Evolutionary conservation across 176 grass and related monocot species (phyloP), one percentile per base, ranked within the genome.

Genomic region (Musa acuminata): DNA sequence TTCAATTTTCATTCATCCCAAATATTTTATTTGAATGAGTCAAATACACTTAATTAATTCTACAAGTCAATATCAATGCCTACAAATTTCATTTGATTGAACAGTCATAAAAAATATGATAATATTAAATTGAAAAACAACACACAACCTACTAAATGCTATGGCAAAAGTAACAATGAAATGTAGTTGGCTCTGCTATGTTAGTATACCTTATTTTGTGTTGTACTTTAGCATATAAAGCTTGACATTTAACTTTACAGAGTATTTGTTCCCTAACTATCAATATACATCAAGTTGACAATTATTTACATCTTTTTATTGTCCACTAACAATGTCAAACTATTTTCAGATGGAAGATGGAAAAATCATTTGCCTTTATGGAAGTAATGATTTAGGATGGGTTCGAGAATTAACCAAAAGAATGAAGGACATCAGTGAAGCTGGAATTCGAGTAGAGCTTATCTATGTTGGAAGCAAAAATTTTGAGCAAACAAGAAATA

Each of bases 291-390:
- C 50, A 27, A 73, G 1, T 53, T 54, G 13, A 25, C 20, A 26
- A 27, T 74, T 12, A 13, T 16, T 9, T 55, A 14, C 21, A 11
- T 49, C 19, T n/a, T 35, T 43, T 59, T 50, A 13, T 21, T 16
- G 57, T 50, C 35, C 16, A 14, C 43, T 58, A 52, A 51, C 52
- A 12, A 51, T 23, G n/a, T 12, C 1, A 7, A 48, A 48, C 19
- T 69, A 14, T 48, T 79, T 68, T 43, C 65, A 79, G 77, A 79
- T 79, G 52, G 64, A 57, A 57, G 77, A 79, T 53, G 25, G 64
- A 58, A 79, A 52, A 57, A 21, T 57, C 13, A 58, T 79, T 57
- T 79, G 77, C 17, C 50, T 79, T 0, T 79, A 69, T 50, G 77
- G 77, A 58, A 79, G 64, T 22, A 69, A 70, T 57, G 26, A 79